These are phyloP conservation scores for Lepidium didymum DNA, from an alignment of 345 rosid species.

Conservation along the genomic window DNA sequence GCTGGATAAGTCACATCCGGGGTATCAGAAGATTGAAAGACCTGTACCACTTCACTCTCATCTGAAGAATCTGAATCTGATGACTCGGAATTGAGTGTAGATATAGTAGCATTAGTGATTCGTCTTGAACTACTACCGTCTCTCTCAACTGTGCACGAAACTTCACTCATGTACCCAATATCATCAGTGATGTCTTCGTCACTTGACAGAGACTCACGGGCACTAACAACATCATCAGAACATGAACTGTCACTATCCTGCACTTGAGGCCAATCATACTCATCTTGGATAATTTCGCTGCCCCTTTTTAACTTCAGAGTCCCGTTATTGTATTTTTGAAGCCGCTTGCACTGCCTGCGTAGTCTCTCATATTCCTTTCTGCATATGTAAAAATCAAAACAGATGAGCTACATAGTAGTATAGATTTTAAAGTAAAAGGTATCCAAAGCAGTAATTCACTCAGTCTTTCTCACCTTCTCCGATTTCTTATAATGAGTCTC, in stretches of 20 bases:
- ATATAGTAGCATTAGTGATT: conserved; percentile 44
- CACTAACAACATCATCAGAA: conserved; percentile 81
- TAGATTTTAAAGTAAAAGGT: not conserved
- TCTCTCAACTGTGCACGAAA: conserved; percentile 51
- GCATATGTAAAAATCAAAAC: conserved; percentile 24
- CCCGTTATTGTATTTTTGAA: conserved; percentile 36
- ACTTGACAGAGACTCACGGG: conserved; percentile 73
- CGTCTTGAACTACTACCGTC: conserved; percentile 43
- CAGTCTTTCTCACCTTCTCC: conserved; percentile 52
- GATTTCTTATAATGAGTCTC: conserved; percentile 55
- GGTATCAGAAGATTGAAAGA: conserved; percentile 37
- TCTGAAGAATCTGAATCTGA: conserved; percentile 83
- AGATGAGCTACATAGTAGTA: not conserved
- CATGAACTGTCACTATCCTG: conserved; percentile 49
- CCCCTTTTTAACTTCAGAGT: conserved; percentile 34
- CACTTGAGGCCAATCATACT: conserved; percentile 34
- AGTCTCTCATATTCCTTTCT: conserved; percentile 91
- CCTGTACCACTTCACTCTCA: conserved; percentile 55
- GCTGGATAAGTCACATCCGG: conserved; percentile 35
- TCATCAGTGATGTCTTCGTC: conserved; percentile 45
- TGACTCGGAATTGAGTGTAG: conserved; percentile 58
- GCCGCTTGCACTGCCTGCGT: conserved; percentile 58
- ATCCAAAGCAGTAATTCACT: not conserved
- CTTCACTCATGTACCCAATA: conserved; percentile 48
- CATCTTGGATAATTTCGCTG: conserved; percentile 24